Evolutionary conservation across 2,329 filamentous ascomycete genomes (phyloP), one percentile per base, ranked within the genome.

Genomic region (Pseudocercospora fuligena): DNA sequence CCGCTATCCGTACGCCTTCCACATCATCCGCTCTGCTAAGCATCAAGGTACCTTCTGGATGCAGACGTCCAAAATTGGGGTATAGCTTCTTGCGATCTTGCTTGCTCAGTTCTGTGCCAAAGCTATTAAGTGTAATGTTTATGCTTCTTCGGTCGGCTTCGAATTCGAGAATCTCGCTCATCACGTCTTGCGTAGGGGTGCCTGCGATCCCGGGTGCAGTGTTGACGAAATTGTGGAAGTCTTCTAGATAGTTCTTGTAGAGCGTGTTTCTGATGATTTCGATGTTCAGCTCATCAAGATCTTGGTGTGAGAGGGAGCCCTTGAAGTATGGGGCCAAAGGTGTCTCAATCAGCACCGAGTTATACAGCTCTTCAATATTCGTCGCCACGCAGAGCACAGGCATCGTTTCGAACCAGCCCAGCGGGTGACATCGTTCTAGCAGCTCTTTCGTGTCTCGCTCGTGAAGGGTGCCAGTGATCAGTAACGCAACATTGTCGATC

Each of bases 351-450:
- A 99, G 84, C 19, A 99, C 95, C 54, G 92, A 96, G 84, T 98
- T 99, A 86, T 99, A 99, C 43, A 99, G 87, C 78, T 99, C 95
- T 82, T 99, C 95, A 71, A 98, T 97, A 80, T 98, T 99, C 60
- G 94, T 97, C 33, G 95, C 95, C 53, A 98, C 94, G 78, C 94
- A 98, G 61, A 99, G 90, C 3, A 97, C 95, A 0, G 95, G 96
- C 90, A 99, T 93, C 8, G 95, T 97, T 85, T 99, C 95, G 79
- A 99, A 99, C 93, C 94, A 98, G 73, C 95, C 95, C 7, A 99
- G 87, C 6, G 95, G 95, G 76, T 99, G 96, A 81, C 96, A 99
- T 80, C 95, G 87, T 78, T 98, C 95, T 62, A 99, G 84, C 69
- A 99, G 87, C 82, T 99, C 95, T 67, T 94, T 90, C 3, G 95